A percentile compares a stretch with the other conserved stretches of the same genome.
These are phyloP conservation scores for Coprinellus aureogranulatus DNA, from an alignment of 768 basidiomycete species.

Conservation along the genomic window DNA sequence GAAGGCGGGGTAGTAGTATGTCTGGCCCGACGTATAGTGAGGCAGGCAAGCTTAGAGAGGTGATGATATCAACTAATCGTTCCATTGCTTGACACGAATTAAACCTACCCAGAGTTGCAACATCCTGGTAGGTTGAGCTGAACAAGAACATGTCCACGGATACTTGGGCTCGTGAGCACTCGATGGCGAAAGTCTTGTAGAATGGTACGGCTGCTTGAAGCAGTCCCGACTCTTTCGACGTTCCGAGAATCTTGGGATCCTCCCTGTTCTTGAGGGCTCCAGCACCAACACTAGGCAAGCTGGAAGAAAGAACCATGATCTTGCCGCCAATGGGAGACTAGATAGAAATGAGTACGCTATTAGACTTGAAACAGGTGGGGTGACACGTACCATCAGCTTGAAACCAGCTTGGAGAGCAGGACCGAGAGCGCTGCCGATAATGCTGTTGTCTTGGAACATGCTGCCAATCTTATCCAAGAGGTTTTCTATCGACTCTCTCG, in stretches of 20 bases:
- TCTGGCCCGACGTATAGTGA: slow-evolving; percentile 96
- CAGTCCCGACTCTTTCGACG: slow-evolving; percentile 91
- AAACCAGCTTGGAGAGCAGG: slow-evolving; percentile 94
- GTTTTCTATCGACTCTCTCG: slow-evolving; percentile 72
- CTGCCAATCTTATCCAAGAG: slow-evolving; percentile 84
- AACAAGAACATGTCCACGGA: slow-evolving; percentile 99
- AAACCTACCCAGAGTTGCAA: slow-evolving; percentile 79
- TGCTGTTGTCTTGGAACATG: slow-evolving; percentile 97
- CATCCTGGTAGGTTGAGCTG: slow-evolving; percentile 89
- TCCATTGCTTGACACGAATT: neutral
- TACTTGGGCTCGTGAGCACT: slow-evolving; percentile 94
- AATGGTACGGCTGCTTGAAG: slow-evolving; percentile 92
- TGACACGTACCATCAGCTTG: slow-evolving; percentile 75
- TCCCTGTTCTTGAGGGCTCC: slow-evolving; percentile 95
- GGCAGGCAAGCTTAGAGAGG: slow-evolving; percentile 82
- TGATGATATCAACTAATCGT: neutral
- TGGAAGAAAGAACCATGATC: slow-evolving; percentile 82
- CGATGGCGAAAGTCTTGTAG: slow-evolving; percentile 99
- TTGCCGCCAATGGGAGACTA: slow-evolving; percentile 94
- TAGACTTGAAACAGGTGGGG: neutral
- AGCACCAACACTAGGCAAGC: slow-evolving; percentile 82
- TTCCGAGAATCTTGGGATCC: slow-evolving; percentile 94
- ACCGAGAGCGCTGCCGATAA: slow-evolving; percentile 90
- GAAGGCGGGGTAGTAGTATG: slow-evolving; percentile 98
- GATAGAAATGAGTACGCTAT: neutral